A percentile compares a stretch with the other conserved stretches of the same genome.
Evolutionary conservation across 805 yeast species (phyloP).

Genomic region (Ogataea ganodermae): DNA sequence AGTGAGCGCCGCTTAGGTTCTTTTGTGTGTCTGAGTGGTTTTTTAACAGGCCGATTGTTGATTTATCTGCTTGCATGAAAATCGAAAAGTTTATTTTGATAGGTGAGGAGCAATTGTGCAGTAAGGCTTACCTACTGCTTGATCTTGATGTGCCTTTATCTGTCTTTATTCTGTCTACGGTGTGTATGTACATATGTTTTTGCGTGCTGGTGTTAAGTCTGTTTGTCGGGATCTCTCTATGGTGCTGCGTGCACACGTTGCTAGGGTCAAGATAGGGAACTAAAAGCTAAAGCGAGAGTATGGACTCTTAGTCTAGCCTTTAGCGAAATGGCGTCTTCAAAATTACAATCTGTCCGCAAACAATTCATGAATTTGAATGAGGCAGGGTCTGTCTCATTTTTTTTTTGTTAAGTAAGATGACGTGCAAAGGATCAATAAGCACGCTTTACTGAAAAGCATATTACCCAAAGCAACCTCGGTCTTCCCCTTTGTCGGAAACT

Average conservation of each 20-base stretch:
- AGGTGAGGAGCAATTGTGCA: neutral
- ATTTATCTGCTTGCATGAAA: neutral
- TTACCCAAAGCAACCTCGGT: too few relatives aligned
- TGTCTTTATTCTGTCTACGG: neutral
- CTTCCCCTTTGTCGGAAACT: neutral
- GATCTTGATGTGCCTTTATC: neutral
- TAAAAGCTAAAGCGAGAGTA: neutral
- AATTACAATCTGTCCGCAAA: too few relatives aligned
- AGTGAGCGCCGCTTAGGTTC: neutral
- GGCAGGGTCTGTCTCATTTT: too few relatives aligned
- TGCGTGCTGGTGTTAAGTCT: too few relatives aligned
- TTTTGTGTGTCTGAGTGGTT: neutral
- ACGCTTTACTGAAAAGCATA: neutral
- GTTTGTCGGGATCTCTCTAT: too few relatives aligned
- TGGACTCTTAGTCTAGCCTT: too few relatives aligned
- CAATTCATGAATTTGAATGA: too few relatives aligned
- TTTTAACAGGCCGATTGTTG: too few relatives aligned
- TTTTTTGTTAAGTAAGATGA: too few relatives aligned
- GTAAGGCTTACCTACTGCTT: slow-evolving; percentile 1
- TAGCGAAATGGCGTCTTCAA: too few relatives aligned
- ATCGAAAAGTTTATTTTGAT: neutral
- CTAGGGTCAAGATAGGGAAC: neutral
- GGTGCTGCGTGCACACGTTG: neutral
- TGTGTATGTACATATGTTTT: neutral
- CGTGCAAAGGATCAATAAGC: too few relatives aligned